Evolutionary conservation across 2,329 filamentous ascomycete species (phyloP), one percentile per base, ranked within the genome.

Genomic region (Colletotrichum agaves): DNA sequence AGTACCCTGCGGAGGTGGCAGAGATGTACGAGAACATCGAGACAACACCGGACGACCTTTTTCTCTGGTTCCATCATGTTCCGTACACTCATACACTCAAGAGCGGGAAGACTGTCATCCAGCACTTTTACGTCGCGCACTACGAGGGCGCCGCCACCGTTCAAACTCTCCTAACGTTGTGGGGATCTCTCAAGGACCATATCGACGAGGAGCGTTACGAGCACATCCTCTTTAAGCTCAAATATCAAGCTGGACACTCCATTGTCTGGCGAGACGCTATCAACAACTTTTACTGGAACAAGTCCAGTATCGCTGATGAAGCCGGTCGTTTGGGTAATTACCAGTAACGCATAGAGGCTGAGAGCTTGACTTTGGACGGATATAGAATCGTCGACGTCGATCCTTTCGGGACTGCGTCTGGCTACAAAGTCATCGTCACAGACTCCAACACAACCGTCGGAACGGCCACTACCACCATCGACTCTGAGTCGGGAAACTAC

Each of bases 61-160:
- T 93, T 2, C 80, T 93, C 2, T 93, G 90, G 90, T 93, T 93
- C 78, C 91, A 93, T 75, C 91, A 93, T 73, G 88, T 93, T 0
- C 84, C 85, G 3, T 93, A 91, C 74, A 91, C 87, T 0, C 86
- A 91, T 43, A 76, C 75, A 6, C 82, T 93, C 2, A 82, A 88
- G 10, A 87, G 85, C 0, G 88, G 89, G 11, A 87, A 90, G 76
- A 91, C 90, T 0, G 88, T 93, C 3, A 90, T 90, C 58, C 88
- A 90, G 72, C 87, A 90, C 72, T 89, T 90, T 75, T 90, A 90
- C 72, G 84, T 90, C 68, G 86, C 87, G 0, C 88, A 90, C 69
- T 89, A 90, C 70, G 76, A 78, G 7, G 88, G 88, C 6, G 85
- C 88, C 5, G 83, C 81, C n/a, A 85, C 82, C 1, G 90, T 87